Percentiles rank a stretch among this genome's conserved stretches.
phyloP scores from a whole-genome alignment of 352 stramenopile genomes.

The Achlya hypogyna region DNA sequence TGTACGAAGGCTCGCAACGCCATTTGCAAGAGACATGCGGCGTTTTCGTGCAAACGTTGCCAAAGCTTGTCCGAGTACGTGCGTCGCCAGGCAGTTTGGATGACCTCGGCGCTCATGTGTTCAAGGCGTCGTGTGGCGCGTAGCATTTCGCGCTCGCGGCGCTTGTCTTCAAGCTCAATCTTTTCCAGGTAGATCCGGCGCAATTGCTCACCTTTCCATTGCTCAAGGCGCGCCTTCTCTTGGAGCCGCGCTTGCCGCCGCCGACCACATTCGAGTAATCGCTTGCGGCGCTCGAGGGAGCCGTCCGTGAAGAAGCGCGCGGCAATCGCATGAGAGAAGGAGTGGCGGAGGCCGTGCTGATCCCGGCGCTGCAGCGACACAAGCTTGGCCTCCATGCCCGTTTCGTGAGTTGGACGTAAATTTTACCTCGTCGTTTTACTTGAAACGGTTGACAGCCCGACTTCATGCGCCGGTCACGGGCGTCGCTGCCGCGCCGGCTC shows the following conservation, averaged over 20 bases:
- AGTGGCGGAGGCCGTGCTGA: constrained; percentile 7
- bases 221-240: constrained; percentile 6
- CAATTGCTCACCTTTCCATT: background rate
- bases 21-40: constrained; percentile 5
- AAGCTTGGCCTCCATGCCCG: constrained; percentile 7
- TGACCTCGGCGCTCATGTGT: background rate
- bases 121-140: background rate
- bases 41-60: background rate
- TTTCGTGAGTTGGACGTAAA: too few relatives aligned
- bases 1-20: background rate
- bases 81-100: constrained; percentile 4
- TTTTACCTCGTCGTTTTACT: too few relatives aligned
- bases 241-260: constrained; percentile 1
- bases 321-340: constrained; percentile 10
- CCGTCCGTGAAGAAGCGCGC: constrained; percentile 12
- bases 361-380: constrained; percentile 15
- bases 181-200: background rate
- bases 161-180: constrained; percentile 14
- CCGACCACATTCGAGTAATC: background rate
- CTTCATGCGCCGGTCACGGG: background rate
- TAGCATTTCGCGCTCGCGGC: constrained; percentile 5
- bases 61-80: constrained; percentile 3
- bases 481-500: constrained; percentile 8
- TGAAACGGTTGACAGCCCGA: background rate
- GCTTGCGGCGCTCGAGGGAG: background rate